Evolutionary conservation across 2,329 filamentous ascomycete genomes (phyloP).

Genomic region (Knufia fluminis): DNA sequence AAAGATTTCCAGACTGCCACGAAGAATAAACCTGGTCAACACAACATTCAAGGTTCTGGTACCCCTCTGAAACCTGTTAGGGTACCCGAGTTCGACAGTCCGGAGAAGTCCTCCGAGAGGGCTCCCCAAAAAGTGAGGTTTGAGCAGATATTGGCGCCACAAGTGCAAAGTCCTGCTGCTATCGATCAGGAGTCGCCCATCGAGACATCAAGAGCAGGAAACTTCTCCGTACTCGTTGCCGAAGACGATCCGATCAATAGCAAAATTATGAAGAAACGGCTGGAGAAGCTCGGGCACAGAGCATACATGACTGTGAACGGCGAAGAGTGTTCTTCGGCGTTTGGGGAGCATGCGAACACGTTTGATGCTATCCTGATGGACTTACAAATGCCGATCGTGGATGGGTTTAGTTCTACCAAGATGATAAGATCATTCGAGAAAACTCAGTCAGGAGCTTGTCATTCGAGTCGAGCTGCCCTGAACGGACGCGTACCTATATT

Average conservation of each 20-base stretch:
- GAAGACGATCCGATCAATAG: slow-evolving; percentile 86
- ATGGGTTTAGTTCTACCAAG: slow-evolving; percentile 71
- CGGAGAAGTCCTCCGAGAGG: slow-evolving; percentile 5
- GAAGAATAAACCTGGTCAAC: slow-evolving; percentile 21
- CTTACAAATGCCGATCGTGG: slow-evolving; percentile 94
- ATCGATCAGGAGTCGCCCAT: slow-evolving; percentile 8
- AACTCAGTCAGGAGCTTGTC: slow-evolving; percentile 37
- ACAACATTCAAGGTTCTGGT: slow-evolving; percentile 28
- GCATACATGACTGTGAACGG: slow-evolving; percentile 70
- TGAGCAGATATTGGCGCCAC: slow-evolving; percentile 2
- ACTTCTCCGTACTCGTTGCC: slow-evolving; percentile 63
- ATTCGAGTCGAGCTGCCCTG: slow-evolving; percentile 50
- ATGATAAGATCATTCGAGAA: slow-evolving; percentile 70
- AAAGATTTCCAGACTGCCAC: slow-evolving; percentile 18
- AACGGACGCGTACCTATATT: slow-evolving; percentile 71
- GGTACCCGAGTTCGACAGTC: slow-evolving; percentile 21
- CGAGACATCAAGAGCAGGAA: slow-evolving; percentile 24
- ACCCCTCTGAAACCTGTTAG: slow-evolving; percentile 27
- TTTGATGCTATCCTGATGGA: slow-evolving; percentile 87
- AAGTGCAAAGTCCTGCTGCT: background rate
- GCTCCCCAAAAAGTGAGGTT: background rate
- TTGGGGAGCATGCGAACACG: slow-evolving; percentile 50
- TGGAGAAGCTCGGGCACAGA: slow-evolving; percentile 66
- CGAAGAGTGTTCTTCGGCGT: slow-evolving; percentile 68
- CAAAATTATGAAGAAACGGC: slow-evolving; percentile 66